Conservation (phyloP, 2,329 filamentous ascomycete species). For the Chaetomiaceae sp. region DNA sequence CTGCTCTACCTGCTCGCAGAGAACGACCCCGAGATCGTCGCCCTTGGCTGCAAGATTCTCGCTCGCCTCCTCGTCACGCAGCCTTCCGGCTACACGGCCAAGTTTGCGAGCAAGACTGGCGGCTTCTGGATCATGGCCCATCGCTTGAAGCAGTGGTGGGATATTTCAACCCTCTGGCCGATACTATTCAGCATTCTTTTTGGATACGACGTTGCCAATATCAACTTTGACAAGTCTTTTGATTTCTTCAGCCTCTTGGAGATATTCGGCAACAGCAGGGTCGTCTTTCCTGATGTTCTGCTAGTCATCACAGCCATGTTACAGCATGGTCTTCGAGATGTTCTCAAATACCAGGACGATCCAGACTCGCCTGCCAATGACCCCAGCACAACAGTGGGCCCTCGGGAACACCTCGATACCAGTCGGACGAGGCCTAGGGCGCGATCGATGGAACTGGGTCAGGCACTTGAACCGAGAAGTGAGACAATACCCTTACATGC, state of each 20-base stretch:
- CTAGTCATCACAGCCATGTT: constrained; percentile 82
- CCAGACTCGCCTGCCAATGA: constrained; percentile 48
- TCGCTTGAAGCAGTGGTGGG: constrained; percentile 83
- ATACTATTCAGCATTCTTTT: constrained; percentile 87
- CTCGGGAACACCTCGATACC: constrained; percentile 25
- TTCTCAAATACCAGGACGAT: constrained; percentile 59
- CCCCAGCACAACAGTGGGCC: constrained; percentile 20
- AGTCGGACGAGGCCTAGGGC: constrained; percentile 42
- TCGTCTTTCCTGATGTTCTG: constrained; percentile 73
- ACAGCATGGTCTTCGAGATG: constrained; percentile 72
- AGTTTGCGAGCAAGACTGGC: constrained; percentile 77
- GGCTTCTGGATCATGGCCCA: constrained; percentile 84
- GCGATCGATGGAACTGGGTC: constrained; percentile 63
- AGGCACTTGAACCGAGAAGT: constrained; percentile 54
- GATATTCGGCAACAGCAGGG: constrained; percentile 63
- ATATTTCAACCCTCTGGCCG: constrained; percentile 76
- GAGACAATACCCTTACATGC: constrained; percentile 28
- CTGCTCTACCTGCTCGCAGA: constrained; percentile 86
- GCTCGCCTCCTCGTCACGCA: constrained; percentile 79
- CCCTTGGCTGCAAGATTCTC: constrained; percentile 76
- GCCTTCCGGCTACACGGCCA: constrained; percentile 73
- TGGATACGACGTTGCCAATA: constrained; percentile 70
- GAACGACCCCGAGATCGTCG: constrained; percentile 75
- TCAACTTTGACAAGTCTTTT: constrained; percentile 69
- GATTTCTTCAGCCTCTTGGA: constrained; percentile 71